phyloP scores from a whole-genome alignment of 2,329 filamentous ascomycete genomes.

The Trichoderma atrobrunneum region DNA sequence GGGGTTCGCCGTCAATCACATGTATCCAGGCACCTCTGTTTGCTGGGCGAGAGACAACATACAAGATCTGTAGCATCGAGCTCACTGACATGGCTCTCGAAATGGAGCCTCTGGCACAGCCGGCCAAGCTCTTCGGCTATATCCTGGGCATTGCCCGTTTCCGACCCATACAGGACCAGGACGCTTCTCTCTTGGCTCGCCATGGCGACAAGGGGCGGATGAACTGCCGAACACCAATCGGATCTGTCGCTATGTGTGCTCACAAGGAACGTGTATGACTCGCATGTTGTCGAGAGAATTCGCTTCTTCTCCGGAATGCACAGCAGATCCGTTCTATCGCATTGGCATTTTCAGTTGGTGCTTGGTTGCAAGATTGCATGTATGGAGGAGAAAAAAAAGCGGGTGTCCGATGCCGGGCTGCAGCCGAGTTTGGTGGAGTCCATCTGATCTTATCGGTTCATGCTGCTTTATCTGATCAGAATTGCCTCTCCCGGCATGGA shows the following conservation, averaged over 20 bases:
- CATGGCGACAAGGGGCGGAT: conserved; percentile 23
- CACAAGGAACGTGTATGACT: neutral
- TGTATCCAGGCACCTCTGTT: neutral
- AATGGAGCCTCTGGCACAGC: conserved; percentile 72
- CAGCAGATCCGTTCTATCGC: neutral
- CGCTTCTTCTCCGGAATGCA: neutral
- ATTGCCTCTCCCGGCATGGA: conserved; percentile 1
- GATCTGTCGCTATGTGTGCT: neutral
- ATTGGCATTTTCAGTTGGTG: neutral
- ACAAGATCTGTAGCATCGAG: conserved; percentile 76
- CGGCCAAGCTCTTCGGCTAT: conserved; percentile 80
- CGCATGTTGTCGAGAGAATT: neutral
- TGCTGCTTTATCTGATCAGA: conserved; percentile 6
- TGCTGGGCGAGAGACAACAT: conserved; percentile 36
- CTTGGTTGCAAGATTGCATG: neutral
- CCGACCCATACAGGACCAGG: conserved; percentile 86
- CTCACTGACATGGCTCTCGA: conserved; percentile 70
- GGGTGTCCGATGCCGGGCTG: conserved; percentile 17
- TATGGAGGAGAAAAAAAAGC: neutral
- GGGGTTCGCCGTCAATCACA: neutral
- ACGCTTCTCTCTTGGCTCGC: conserved; percentile 39
- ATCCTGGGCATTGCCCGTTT: conserved; percentile 93
- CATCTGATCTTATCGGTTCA: conserved; percentile 7
- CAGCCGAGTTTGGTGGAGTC: neutral
- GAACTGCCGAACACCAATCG: neutral